phyloP scores from a whole-genome alignment of 768 basidiomycete species.

The Mycena belliarum region DNA sequence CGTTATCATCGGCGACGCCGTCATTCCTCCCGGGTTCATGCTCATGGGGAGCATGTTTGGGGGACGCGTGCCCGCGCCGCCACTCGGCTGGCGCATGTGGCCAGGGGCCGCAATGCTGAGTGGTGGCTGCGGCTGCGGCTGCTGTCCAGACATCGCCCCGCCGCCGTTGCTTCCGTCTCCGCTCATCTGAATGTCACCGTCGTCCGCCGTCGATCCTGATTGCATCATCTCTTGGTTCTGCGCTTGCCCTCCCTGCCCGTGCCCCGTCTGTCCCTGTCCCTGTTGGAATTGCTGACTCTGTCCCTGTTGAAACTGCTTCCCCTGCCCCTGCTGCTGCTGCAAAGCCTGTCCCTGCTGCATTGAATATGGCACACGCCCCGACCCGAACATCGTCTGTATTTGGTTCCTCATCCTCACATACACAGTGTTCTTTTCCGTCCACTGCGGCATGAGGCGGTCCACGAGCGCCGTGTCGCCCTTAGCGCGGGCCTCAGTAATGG shows the following conservation, averaged over 20 bases:
- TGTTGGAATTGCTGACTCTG: background rate
- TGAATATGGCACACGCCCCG: constrained; percentile 4
- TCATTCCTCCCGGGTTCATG: constrained; percentile 19
- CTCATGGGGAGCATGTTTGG: constrained; percentile 9
- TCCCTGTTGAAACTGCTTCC: no score
- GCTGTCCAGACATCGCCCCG: background rate
- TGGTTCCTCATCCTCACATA: constrained; percentile 1
- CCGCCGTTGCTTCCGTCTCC: background rate
- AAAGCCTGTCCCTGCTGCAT: background rate
- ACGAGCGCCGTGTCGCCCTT: constrained; percentile 7
- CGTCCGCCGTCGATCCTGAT: background rate
- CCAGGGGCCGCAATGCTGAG: background rate
- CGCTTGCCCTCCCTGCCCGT: background rate
- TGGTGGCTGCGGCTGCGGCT: constrained; percentile 6
- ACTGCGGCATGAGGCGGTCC: constrained; percentile 3
- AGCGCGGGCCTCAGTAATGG: constrained; percentile 5
- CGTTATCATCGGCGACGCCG: constrained; percentile 12
- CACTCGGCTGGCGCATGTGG: constrained; percentile 13
- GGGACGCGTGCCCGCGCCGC: background rate
- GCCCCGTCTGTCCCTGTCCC: background rate
- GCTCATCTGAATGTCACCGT: constrained; percentile 3
- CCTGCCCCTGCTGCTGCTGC: background rate
- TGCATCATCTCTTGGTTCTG: constrained; percentile 13
- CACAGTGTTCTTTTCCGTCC: constrained; percentile 11
- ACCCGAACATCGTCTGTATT: background rate